These are phyloP conservation scores for Zelopaecilomyces penicillatus DNA, from an alignment of 2,329 filamentous ascomycete genomes.

Conservation along the genomic window DNA sequence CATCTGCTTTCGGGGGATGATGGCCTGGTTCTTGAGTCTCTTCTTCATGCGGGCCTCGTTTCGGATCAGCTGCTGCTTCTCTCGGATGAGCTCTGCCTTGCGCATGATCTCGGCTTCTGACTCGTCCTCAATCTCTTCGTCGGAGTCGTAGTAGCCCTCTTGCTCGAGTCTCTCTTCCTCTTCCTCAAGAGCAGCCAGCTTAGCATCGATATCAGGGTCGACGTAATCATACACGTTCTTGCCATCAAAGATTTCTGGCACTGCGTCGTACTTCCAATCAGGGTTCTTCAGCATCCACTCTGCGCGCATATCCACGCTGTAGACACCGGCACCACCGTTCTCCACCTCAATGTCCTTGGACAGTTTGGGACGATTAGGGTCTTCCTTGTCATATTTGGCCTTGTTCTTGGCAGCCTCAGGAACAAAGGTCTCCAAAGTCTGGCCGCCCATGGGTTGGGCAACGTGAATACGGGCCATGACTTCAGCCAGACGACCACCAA, in stretches of 20 bases:
- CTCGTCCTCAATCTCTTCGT: constrained; percentile 72
- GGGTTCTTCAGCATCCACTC: constrained; percentile 81
- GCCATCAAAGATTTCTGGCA: constrained; percentile 88
- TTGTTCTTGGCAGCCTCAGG: constrained; percentile 72
- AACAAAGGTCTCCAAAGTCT: constrained; percentile 73
- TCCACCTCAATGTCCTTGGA: constrained; percentile 85
- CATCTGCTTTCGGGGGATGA: constrained; percentile 76
- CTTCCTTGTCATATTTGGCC: constrained; percentile 84
- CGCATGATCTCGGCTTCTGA: constrained; percentile 80
- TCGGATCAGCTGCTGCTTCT: constrained; percentile 85
- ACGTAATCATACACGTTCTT: constrained; percentile 98
- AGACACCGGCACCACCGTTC: constrained; percentile 91
- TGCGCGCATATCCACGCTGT: constrained; percentile 83
- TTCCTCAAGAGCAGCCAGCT: constrained; percentile 83
- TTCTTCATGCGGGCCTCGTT: constrained; percentile 96
- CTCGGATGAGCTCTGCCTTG: constrained; percentile 91
- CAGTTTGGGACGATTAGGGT: constrained; percentile 73
- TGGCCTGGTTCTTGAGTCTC: constrained; percentile 90
- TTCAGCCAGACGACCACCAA: constrained; percentile 77
- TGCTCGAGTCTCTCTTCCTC: constrained; percentile 90
- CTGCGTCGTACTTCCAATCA: constrained; percentile 93
- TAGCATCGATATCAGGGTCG: constrained; percentile 91
- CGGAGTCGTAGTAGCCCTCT: constrained; percentile 89
- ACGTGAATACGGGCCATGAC: constrained; percentile 94
- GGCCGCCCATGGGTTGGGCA: constrained; percentile 79